These are phyloP conservation scores for Pythium plurisporium DNA, from an alignment of 352 stramenopile species.

Conservation along the genomic window DNA sequence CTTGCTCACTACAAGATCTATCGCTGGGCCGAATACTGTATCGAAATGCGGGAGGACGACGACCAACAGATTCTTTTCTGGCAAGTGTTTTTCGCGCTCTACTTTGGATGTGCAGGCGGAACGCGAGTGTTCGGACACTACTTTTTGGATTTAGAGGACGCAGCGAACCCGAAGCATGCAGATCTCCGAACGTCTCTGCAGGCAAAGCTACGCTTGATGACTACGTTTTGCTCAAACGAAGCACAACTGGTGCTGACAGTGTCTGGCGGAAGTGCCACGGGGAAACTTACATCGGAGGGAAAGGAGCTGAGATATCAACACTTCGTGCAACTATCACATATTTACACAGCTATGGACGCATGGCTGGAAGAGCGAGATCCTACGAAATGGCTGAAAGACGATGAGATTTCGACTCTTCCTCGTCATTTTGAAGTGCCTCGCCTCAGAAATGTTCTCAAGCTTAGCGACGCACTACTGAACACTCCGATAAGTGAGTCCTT, in stretches of 20 bases:
- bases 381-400: constrained; percentile 73
- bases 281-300: constrained; percentile 21
- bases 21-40: constrained; percentile 25
- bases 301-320: constrained; percentile 29
- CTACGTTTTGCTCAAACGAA: constrained; percentile 28
- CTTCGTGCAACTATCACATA: constrained; percentile 30
- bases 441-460: constrained; percentile 56
- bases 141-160: constrained; percentile 27
- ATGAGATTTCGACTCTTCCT: constrained; percentile 62
- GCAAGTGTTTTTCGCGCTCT: constrained; percentile 39
- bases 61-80: constrained; percentile 33
- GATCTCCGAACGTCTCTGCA: constrained; percentile 26
- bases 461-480: constrained; percentile 63
- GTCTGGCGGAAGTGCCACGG: constrained; percentile 10
- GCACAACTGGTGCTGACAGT: constrained; percentile 25
- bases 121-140: constrained; percentile 30
- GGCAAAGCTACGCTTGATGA: constrained; percentile 29
- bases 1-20: constrained; percentile 31
- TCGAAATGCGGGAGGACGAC: constrained; percentile 23
- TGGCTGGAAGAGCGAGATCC: constrained; percentile 82
- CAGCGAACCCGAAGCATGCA: constrained; percentile 16
- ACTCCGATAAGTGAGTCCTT: constrained; percentile 20
- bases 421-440: constrained; percentile 70
- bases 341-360: constrained; percentile 75
- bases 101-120: constrained; percentile 31